A percentile compares a stretch with the other conserved stretches of the same genome.
phyloP scores from a whole-genome alignment of 164 flowering plant genomes.

The Euptelea pleiosperma region DNA sequence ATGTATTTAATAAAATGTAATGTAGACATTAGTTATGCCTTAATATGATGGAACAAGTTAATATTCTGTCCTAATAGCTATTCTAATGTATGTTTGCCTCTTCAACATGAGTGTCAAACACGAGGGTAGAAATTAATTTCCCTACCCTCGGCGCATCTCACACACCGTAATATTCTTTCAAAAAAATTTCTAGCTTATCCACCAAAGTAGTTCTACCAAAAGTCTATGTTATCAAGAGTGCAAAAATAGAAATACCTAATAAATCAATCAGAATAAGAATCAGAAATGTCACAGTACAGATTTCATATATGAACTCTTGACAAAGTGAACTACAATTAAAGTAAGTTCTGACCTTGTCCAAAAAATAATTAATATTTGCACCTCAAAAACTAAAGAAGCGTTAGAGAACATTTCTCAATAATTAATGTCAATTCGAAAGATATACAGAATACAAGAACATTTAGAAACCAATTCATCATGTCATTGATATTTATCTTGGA shows the following conservation, averaged over 20 bases:
- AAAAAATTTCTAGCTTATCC: not conserved
- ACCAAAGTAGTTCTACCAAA: not conserved
- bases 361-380: too few relatives aligned
- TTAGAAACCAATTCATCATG: too few relatives aligned
- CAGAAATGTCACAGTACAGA: not conserved
- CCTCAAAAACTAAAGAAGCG: not conserved
- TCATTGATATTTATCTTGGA: too few relatives aligned
- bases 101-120: too few relatives aligned
- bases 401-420: not conserved
- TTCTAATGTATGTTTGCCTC: too few relatives aligned
- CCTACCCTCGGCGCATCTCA: not conserved
- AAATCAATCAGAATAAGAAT: not conserved
- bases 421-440: not conserved
- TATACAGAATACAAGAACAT: too few relatives aligned
- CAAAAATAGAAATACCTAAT: not conserved
- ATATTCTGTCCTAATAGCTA: too few relatives aligned
- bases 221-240: not conserved
- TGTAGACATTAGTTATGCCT: too few relatives aligned
- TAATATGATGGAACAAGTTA: too few relatives aligned
- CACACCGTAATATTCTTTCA: too few relatives aligned
- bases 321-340: not conserved
- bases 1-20: too few relatives aligned
- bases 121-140: too few relatives aligned
- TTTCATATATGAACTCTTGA: not conserved
- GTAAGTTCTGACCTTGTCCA: not conserved